These are phyloP conservation scores for Solanum pennellii DNA, from an alignment of 257 asterid species.

Conservation along the genomic window DNA sequence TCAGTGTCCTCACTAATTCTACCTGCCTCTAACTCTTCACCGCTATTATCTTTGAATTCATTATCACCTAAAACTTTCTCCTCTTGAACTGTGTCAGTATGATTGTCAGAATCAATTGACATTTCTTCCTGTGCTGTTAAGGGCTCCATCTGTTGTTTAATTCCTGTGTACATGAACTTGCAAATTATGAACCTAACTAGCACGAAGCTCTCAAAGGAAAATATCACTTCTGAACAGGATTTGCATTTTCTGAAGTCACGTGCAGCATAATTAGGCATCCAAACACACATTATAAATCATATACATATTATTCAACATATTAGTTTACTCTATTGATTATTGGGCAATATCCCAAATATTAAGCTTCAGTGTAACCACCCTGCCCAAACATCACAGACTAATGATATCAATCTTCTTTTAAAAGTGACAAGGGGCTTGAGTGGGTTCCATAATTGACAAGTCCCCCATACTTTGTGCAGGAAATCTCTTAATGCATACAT, in stretches of 20 bases:
- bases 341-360: background rate
- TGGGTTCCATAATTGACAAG: background rate
- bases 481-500: background rate
- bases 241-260: background rate
- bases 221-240: background rate
- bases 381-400: background rate
- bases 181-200: slow-evolving; percentile 1
- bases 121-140: slow-evolving; percentile 45
- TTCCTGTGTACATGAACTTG: slow-evolving; percentile 27
- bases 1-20: slow-evolving; percentile 22
- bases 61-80: slow-evolving; percentile 24
- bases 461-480: background rate
- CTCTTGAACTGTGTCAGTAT: slow-evolving; percentile 22
- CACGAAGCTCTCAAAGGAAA: background rate
- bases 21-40: slow-evolving; percentile 32
- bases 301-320: background rate
- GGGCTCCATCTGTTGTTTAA: slow-evolving; percentile 50
- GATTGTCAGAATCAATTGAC: slow-evolving; percentile 34
- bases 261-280: background rate
- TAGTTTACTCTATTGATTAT: background rate
- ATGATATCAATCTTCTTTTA: background rate
- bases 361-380: background rate
- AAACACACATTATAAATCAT: background rate
- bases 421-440: background rate
- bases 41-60: slow-evolving; percentile 25